phyloP scores from a whole-genome alignment of 23 red algal species.

The Gracilariopsis chorda region DNA sequence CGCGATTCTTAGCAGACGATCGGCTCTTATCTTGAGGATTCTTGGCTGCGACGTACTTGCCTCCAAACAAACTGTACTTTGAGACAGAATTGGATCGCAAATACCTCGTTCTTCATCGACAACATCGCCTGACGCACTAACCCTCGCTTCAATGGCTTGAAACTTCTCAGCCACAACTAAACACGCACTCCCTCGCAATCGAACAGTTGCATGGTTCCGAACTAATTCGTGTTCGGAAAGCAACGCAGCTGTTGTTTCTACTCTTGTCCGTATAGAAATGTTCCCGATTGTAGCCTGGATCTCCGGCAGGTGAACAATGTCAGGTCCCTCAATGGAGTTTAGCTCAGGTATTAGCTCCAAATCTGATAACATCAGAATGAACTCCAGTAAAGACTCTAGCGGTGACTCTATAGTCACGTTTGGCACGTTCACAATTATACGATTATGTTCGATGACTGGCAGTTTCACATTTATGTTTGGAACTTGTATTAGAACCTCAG shows the following conservation, averaged over 20 bases:
- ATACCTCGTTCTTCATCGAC: conserved; percentile 20
- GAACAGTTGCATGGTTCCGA: conserved; percentile 1
- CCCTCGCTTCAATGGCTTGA: neutral
- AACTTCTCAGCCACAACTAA: conserved; percentile 14
- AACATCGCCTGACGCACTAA: conserved; percentile 23
- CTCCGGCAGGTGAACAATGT: neutral
- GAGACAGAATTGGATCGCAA: conserved; percentile 29
- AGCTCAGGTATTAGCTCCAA: neutral
- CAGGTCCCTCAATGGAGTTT: neutral
- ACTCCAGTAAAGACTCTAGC: neutral
- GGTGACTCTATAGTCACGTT: neutral
- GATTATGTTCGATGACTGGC: neutral
- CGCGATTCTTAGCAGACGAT: neutral
- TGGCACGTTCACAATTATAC: neutral
- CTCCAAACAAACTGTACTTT: neutral
- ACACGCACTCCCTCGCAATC: neutral
- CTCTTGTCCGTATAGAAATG: neutral
- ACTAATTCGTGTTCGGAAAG: neutral
- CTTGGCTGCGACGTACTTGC: neutral
- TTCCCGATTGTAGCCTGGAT: neutral
- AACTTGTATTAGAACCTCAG: neutral
- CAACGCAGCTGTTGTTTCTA: neutral
- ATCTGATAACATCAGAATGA: neutral
- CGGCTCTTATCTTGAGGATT: neutral
- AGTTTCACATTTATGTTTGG: neutral